Base-by-base conservation (phyloP, 371 early-diverging fungal species). In the Zopfochytrium polystomum region DNA sequence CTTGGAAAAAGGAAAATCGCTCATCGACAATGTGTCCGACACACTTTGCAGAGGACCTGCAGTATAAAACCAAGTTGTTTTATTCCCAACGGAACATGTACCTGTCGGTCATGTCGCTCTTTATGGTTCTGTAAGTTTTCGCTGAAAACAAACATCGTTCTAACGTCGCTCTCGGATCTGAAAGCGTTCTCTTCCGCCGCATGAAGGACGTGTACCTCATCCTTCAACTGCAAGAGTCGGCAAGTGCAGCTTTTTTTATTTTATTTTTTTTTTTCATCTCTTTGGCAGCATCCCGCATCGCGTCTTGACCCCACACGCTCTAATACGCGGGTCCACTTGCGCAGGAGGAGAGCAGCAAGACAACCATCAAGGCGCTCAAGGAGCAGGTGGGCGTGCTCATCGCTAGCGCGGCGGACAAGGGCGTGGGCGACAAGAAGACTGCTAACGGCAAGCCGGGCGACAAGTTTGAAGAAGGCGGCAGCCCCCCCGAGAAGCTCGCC, bases 41-140 rank as follows among this genome's bases (percentile, higher is more conserved):
- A 33, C 15, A n/a, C 7, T 42, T 48, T 38, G 22, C 31, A 55
- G 62, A 61, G 62, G 65, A 63, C 42, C 52, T 61, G 29, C 64
- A 61, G 52, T 64, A 61, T 58, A 69, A 65, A 27, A 55, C 60
- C 22, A 66, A 61, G 51, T 55, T 63, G 54, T 70, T 74, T 45
- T 74, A 74, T 58, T 65, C 71, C 2, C 74, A 74, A 54, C 55
- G 74, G 3, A 74, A 74, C 53, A 63, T 74, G 51, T 74, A 74
- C 56, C 64, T 74, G 22, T 66, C 66, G 6, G 62, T 71, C 30
- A 70, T 68, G 58, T 65, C 71, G 2, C 62, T 74, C 34, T 70
- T 74, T 33, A 66, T 74, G 66, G 61, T 71, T 23, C 26, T 70
- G 73, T 73, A 43, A 62, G 70, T 58, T 9, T 42, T 18, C n/a